These are phyloP conservation scores for Carex myosuroides DNA, from an alignment of 176 grass and related monocot genomes.

Conservation along the genomic window DNA sequence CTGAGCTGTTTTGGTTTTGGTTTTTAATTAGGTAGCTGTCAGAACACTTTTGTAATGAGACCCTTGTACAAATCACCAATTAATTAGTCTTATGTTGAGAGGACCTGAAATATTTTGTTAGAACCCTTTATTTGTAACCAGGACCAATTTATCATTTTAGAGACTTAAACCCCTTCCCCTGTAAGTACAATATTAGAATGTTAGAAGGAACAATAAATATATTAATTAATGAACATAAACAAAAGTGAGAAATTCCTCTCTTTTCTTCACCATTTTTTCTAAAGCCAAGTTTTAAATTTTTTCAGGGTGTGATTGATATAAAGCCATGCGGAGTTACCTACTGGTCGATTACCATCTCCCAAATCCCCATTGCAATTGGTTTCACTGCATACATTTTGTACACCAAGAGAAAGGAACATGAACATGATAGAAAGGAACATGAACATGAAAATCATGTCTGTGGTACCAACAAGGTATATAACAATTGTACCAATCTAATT, in stretches of 20 bases:
- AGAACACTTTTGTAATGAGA: neutral
- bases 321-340: constrained; percentile 58
- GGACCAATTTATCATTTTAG: neutral
- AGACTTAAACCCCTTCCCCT: neutral
- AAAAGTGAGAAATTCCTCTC: neutral
- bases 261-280: neutral
- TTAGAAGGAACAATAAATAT: neutral
- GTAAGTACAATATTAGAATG: neutral
- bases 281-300: neutral
- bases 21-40: neutral
- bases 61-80: neutral
- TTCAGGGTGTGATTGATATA: constrained; percentile 49
- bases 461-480: constrained; percentile 32
- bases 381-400: constrained; percentile 63
- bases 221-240: neutral
- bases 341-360: constrained; percentile 50
- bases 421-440: constrained; percentile 17
- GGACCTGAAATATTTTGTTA: neutral
- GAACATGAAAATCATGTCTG: neutral
- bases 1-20: neutral
- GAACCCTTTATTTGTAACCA: neutral
- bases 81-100: neutral
- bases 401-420: constrained; percentile 31
- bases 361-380: constrained; percentile 58
- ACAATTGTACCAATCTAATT: neutral